A percentile compares a stretch with the other conserved stretches of the same genome.
phyloP scores from a whole-genome alignment of 768 basidiomycete species.

The Russula virescens region DNA sequence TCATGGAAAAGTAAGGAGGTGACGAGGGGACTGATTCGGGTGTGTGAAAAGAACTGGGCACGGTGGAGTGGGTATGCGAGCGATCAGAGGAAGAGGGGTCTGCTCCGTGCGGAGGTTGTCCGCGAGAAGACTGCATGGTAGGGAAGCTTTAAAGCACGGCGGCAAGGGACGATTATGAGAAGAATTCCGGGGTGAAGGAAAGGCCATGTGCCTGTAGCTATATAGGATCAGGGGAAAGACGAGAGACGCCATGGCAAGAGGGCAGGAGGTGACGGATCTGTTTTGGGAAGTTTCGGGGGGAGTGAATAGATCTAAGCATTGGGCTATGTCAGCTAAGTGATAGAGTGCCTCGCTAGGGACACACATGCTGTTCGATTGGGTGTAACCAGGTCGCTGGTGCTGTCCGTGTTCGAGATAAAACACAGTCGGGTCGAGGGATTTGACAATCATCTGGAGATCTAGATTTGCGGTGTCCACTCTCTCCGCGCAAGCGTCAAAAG shows the following conservation, averaged over 20 bases:
- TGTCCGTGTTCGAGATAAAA: slow-evolving; percentile 3
- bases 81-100: slow-evolving; percentile 9
- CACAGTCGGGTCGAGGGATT: not conserved
- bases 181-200: slow-evolving; percentile 8
- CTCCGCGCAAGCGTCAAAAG: not conserved
- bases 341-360: not conserved
- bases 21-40: slow-evolving; percentile 6
- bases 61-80: not conserved
- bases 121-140: slow-evolving; percentile 15
- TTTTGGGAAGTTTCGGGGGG: not conserved
- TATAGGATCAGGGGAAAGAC: not conserved
- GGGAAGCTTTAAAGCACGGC: not conserved
- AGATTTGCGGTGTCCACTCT: not conserved
- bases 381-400: slow-evolving; percentile 5
- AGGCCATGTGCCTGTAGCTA: slow-evolving; percentile 12
- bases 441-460: slow-evolving; percentile 4
- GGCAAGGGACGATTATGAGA: not conserved
- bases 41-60: slow-evolving; percentile 2
- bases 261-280: not conserved
- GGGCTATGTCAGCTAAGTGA: not conserved
- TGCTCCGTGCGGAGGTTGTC: slow-evolving; percentile 15
- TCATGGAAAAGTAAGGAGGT: not conserved
- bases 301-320: not conserved
- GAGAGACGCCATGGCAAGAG: slow-evolving; percentile 10
- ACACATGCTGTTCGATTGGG: slow-evolving; percentile 3